Evolutionary conservation across 108 stramenopile species (phyloP), one percentile per base, ranked within the genome.

Genomic region (Discostella stelligeroides): DNA sequence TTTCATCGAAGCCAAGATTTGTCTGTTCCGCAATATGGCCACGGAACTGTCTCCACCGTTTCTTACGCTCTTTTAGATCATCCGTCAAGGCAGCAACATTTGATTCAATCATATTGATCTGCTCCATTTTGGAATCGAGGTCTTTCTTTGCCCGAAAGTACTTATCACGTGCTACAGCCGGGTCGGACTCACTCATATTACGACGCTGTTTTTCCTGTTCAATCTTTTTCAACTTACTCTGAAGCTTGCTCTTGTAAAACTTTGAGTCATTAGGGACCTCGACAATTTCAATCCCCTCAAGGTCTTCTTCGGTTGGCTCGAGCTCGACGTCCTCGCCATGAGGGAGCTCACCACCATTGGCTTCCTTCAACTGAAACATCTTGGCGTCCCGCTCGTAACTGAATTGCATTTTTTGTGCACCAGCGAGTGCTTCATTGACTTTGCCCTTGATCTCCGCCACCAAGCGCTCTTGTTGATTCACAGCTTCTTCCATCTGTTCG

Each of bases 251-350:
- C 55, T 81, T 43, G 67, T 86, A 92, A 45, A 81, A 73, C 41
- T 81, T 73, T 0, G 64, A 21, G 59, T 86, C 79, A 48, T 88
- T 79, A 10, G 25, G 46, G 11, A 68, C 48, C 7, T 67, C 53
- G 25, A 67, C 45, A 13, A 69, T 55, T 17, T 87, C 92, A 30
- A 92, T 84, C 14, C 53, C 62, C 54, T 85, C 91, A 3, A 95
- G 82, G 15, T 92, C 94, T 28, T 86, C 85, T 9, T 76, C 82
- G 13, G 83, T 85, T 38, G 86, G 85, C 14, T 84, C 88, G 48
- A 76, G 37, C 20, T 54, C 53, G 55, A 54, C 51, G 37, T 75
- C 69, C 60, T 56, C 68, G 63, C 62, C 66, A 54, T 1, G 37
- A 34, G 55, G 40, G 12, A 51, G 60, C 15, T 68, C 42, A 13